phyloP scores from a whole-genome alignment of 331 rosid genomes.

The Dryas integrifolia region DNA sequence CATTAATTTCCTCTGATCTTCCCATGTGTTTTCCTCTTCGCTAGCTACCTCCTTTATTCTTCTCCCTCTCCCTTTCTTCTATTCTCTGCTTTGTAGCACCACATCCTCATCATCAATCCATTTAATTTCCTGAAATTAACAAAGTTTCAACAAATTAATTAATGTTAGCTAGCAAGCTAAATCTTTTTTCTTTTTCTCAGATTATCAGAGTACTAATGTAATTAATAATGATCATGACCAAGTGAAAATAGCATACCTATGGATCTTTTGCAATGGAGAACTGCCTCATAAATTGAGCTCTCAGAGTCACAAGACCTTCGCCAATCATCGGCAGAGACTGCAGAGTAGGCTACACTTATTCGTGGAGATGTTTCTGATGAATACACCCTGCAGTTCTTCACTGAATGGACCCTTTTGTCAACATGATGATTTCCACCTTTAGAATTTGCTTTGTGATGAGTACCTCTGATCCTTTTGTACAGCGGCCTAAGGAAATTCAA shows the following conservation, averaged over 20 bases:
- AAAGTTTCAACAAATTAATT: not conserved
- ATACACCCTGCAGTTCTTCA: constrained; percentile 50
- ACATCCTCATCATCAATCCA: constrained; percentile 24
- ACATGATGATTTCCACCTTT: constrained; percentile 31
- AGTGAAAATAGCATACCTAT: constrained; percentile 51
- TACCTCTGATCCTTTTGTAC: constrained; percentile 54
- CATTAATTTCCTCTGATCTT: constrained; percentile 21
- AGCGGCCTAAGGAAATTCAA: constrained; percentile 69
- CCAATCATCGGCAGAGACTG: constrained; percentile 58
- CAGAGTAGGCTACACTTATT: constrained; percentile 65
- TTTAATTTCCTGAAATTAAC: constrained; percentile 46
- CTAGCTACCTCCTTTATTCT: constrained; percentile 10
- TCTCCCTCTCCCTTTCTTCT: constrained; percentile 19
- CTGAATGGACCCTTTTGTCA: constrained; percentile 46
- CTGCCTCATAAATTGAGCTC: constrained; percentile 92
- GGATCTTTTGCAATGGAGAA: constrained; percentile 94
- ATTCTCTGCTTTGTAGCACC: constrained; percentile 21
- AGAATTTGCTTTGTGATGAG: constrained; percentile 41
- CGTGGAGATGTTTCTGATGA: constrained; percentile 66
- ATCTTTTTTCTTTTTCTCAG: not conserved
- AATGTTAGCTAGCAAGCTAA: not conserved
- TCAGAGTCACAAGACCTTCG: constrained; percentile 90
- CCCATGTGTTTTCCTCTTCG: constrained; percentile 37
- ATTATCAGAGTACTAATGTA: no score
- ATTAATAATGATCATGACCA: not conserved